phyloP scores from a whole-genome alignment of 768 basidiomycete species.

The Collybia sordida region DNA sequence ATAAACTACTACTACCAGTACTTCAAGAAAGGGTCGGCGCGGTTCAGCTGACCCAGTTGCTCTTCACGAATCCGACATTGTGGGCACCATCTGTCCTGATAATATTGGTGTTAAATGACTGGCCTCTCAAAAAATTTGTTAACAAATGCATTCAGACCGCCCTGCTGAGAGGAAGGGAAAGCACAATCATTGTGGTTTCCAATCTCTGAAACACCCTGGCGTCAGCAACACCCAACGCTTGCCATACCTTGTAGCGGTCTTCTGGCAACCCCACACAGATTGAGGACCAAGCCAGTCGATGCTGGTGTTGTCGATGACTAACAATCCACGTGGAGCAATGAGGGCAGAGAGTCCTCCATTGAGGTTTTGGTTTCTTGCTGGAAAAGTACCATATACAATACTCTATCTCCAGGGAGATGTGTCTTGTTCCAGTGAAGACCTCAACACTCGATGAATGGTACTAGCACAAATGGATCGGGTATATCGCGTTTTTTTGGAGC shows the following conservation, averaged over 20 bases:
- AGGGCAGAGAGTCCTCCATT: constrained; percentile 53
- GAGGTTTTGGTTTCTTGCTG: too few species aligned
- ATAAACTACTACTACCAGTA: background rate
- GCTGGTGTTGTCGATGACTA: constrained; percentile 55
- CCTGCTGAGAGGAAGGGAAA: constrained; percentile 46
- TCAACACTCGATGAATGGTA: too few species aligned
- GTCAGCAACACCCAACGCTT: constrained; percentile 45
- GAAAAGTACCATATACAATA: too few species aligned
- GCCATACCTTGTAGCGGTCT: constrained; percentile 48
- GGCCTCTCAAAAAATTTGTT: constrained; percentile 48
- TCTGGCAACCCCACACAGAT: constrained; percentile 49
- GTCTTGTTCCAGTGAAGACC: too few species aligned
- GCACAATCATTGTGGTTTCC: constrained; percentile 53
- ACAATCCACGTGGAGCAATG: constrained; percentile 52
- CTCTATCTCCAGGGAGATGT: too few species aligned
- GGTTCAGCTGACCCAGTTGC: too few species aligned
- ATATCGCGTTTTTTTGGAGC: too few species aligned
- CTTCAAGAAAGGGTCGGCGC: background rate
- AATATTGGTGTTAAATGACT: constrained; percentile 45
- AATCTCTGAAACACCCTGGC: constrained; percentile 49
- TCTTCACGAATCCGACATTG: too few species aligned
- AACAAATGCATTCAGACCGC: constrained; percentile 49
- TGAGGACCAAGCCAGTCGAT: constrained; percentile 54
- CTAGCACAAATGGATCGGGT: too few species aligned
- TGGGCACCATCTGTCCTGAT: constrained; percentile 36